Conservation (phyloP, 495 filamentous ascomycete genomes). For the Aspergillus taichungensis region DNA sequence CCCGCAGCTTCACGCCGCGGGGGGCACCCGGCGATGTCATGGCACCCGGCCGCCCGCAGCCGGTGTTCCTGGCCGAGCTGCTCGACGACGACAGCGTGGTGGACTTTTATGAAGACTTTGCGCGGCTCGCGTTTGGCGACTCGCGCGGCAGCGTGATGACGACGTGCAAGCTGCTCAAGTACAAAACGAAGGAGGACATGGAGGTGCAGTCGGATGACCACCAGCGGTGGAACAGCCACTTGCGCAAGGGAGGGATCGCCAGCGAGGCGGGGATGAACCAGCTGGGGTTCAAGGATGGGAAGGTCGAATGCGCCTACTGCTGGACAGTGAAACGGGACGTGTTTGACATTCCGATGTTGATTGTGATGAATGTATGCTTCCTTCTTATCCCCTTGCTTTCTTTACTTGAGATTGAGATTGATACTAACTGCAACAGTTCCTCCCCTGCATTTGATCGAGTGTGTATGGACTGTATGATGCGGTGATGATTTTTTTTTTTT, state of each 20-base stretch:
- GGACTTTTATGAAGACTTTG: slow-evolving; percentile 94
- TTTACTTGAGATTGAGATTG: too few relatives aligned
- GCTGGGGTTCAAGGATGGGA: slow-evolving; percentile 75
- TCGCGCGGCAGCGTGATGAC: slow-evolving; percentile 74
- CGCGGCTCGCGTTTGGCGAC: slow-evolving; percentile 81
- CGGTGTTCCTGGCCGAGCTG: slow-evolving; percentile 84
- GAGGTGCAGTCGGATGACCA: slow-evolving; percentile 35
- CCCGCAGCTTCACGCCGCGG: slow-evolving; percentile 45
- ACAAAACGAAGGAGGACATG: slow-evolving; percentile 65
- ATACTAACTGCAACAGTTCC: slow-evolving; percentile 22
- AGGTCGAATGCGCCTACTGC: slow-evolving; percentile 87
- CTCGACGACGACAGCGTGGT: slow-evolving; percentile 90
- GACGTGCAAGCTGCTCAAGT: slow-evolving; percentile 82
- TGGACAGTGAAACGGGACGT: slow-evolving; percentile 96
- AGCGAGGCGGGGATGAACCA: slow-evolving; percentile 67
- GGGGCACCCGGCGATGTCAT: slow-evolving; percentile 19
- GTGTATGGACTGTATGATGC: slow-evolving; percentile 1
- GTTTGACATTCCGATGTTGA: slow-evolving; percentile 97
- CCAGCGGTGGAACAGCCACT: slow-evolving; percentile 35
- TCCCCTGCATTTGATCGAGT: slow-evolving; percentile 38
- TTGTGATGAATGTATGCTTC: slow-evolving; percentile 85
- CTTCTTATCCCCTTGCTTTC: background rate
- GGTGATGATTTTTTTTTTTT: slow-evolving; percentile 3
- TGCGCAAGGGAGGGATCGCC: slow-evolving; percentile 51
- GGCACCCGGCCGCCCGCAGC: slow-evolving; percentile 42